Percentiles rank a stretch among this genome's conserved stretches.
These are phyloP conservation scores for Aspergillus baeticus DNA, from an alignment of 495 filamentous ascomycete species.

Conservation along the genomic window DNA sequence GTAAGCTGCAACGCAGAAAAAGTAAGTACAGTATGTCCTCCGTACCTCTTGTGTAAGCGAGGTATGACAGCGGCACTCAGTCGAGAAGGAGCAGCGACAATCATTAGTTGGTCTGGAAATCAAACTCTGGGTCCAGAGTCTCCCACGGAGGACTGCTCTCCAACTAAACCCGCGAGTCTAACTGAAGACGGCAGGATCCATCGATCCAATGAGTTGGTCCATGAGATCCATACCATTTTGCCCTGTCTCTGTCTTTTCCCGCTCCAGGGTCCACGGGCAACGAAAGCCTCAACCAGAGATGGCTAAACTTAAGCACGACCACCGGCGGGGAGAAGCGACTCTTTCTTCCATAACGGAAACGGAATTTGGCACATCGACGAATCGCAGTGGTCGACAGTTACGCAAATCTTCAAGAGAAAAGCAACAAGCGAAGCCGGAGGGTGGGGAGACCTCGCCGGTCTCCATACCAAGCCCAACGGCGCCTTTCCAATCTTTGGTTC, in stretches of 20 bases:
- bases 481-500: constrained; percentile 1
- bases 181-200: not conserved
- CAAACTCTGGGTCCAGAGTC: constrained; percentile 12
- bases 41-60: constrained; percentile 9
- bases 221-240: not conserved
- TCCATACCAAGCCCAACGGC: constrained; percentile 17
- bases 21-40: too few relatives aligned
- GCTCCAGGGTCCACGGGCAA: not conserved
- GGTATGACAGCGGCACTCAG: constrained; percentile 5
- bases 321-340: not conserved
- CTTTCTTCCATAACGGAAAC: not conserved
- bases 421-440: not conserved
- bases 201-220: not conserved
- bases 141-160: not conserved
- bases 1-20: not conserved
- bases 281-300: constrained; percentile 17
- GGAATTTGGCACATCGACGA: not conserved
- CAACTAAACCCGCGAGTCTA: not conserved
- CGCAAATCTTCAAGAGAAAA: constrained; percentile 3
- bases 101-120: not conserved
- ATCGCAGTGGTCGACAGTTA: not conserved
- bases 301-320: constrained; percentile 3
- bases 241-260: not conserved
- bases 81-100: not conserved
- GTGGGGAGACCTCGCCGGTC: not conserved